Evolutionary conservation across 1,284 basidiomycete genomes (phyloP).

Genomic region (Ganoderma multipileum): DNA sequence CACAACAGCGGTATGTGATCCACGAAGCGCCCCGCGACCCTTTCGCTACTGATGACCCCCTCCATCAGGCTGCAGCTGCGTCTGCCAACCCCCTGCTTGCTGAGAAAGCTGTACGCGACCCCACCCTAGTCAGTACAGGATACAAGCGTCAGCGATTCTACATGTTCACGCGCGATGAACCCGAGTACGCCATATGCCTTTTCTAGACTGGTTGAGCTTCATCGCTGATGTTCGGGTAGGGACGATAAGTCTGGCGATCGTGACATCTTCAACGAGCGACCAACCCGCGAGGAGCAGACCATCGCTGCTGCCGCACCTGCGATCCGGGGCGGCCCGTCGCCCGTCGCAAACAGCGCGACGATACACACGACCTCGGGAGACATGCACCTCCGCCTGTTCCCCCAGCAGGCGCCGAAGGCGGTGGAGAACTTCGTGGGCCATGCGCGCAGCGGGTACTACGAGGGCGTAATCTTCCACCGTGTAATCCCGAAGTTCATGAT

Average conservation of each 20-base stretch:
- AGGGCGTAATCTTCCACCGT: constrained; percentile 95
- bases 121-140: constrained; percentile 92
- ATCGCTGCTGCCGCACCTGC: constrained; percentile 75
- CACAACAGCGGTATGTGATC: constrained; percentile 74
- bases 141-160: constrained; percentile 97
- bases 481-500: constrained; percentile 99
- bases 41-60: neutral
- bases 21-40: neutral
- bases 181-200: constrained; percentile 67
- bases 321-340: constrained; percentile 62
- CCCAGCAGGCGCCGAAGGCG: constrained; percentile 90
- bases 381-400: constrained; percentile 91
- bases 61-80: constrained; percentile 84
- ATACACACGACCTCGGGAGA: constrained; percentile 98
- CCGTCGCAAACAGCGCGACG: constrained; percentile 78
- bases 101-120: constrained; percentile 84
- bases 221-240: constrained; percentile 46
- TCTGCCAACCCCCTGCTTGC: constrained; percentile 95
- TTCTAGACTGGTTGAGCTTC: constrained; percentile 12
- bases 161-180: constrained; percentile 92
- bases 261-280: constrained; percentile 98
- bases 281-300: constrained; percentile 96
- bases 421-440: constrained; percentile 99
- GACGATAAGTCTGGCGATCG: constrained; percentile 90
- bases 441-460: constrained; percentile 91